Evolutionary conservation across 371 early-diverging fungal genomes (phyloP).

Genomic region (Circinella minor): DNA sequence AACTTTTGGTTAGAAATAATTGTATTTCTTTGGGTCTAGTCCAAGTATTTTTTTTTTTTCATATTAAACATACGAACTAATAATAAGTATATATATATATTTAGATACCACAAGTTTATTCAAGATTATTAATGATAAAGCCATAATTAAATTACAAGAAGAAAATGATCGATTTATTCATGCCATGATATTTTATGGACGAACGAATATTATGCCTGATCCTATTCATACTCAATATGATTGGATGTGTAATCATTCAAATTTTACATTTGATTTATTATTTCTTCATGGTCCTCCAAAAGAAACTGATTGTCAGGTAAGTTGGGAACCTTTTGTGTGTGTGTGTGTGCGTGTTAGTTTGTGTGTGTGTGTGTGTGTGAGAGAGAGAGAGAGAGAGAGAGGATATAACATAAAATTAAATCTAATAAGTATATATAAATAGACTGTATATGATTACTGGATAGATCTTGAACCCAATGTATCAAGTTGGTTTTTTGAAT

Average conservation of each 20-base stretch:
- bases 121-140: constrained; percentile 16
- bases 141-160: constrained; percentile 1
- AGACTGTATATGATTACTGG: constrained; percentile 23
- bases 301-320: constrained; percentile 21
- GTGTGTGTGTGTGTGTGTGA: too few species aligned
- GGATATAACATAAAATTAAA: too few species aligned
- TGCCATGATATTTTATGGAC: constrained; percentile 27
- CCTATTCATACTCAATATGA: background rate
- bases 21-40: too few species aligned
- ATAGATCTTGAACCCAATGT: background rate
- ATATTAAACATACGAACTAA: too few species aligned
- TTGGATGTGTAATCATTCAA: constrained; percentile 12
- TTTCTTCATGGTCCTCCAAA: constrained; percentile 20
- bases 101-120: constrained; percentile 18
- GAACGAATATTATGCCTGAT: constrained; percentile 16
- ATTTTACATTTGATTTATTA: constrained; percentile 25
- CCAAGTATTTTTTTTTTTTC: too few species aligned
- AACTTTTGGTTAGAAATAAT: too few species aligned
- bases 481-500: constrained; percentile 29
- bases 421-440: background rate
- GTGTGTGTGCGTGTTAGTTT: too few species aligned
- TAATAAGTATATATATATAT: background rate
- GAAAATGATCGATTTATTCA: constrained; percentile 15
- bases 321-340: background rate
- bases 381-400: too few species aligned